A percentile compares a stretch with the other conserved stretches of the same genome.
Evolutionary conservation across 2,329 filamentous ascomycete genomes (phyloP).

Genomic region (Pseudogymnoascus sp.): DNA sequence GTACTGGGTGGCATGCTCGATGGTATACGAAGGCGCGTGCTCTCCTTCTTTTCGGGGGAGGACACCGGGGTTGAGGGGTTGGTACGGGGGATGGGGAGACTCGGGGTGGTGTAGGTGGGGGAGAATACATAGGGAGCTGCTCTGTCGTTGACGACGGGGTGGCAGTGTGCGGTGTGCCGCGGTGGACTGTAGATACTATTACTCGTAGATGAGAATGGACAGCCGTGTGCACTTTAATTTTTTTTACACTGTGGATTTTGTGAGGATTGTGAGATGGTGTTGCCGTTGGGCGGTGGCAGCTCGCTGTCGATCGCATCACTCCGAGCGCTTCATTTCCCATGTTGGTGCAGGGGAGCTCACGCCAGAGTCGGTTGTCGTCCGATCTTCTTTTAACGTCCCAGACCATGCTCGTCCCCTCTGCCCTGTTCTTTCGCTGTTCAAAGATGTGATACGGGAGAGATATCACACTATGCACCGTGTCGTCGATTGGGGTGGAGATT

Average conservation of each 20-base stretch:
- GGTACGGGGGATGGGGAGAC: neutral
- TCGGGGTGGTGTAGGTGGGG: neutral
- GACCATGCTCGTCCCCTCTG: neutral
- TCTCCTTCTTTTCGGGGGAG: neutral
- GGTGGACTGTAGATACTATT: neutral
- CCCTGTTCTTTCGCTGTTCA: neutral
- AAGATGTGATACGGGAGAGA: neutral
- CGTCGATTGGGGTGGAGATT: neutral
- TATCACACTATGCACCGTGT: neutral
- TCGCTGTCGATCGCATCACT: neutral
- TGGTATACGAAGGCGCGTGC: neutral
- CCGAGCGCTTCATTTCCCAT: neutral
- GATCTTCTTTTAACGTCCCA: neutral
- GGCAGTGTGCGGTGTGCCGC: neutral
- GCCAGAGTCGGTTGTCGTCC: neutral
- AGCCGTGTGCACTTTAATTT: neutral
- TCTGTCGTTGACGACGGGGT: neutral
- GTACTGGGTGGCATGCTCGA: neutral
- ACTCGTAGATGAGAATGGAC: neutral
- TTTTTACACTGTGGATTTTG: neutral
- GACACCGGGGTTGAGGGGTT: neutral
- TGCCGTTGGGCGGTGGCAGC: neutral
- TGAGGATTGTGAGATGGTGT: neutral
- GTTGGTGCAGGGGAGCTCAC: neutral
- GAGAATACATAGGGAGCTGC: neutral